Evolutionary conservation across 2,329 filamentous ascomycete species (phyloP), one percentile per base, ranked within the genome.

Genomic region (Ceratocystis harringtonii): DNA sequence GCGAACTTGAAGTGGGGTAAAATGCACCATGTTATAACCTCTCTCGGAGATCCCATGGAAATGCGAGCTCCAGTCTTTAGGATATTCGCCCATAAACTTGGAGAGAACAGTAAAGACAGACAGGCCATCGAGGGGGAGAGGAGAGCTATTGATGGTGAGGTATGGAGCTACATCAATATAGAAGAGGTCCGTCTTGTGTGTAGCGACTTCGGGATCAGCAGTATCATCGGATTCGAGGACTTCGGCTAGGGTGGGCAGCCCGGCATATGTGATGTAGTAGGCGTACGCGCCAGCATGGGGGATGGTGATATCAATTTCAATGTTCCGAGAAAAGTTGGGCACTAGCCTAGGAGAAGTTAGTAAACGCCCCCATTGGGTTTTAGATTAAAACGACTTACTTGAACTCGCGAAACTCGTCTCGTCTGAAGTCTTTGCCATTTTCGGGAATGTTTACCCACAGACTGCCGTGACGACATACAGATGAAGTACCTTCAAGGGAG

Each of bases 1-100:
- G 67, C 94, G 86, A 67, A 88, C 81, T 80, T 95, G 94, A 69
- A 99, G 79, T 8, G 94, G 94, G 1, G 94, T 96, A 75, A 99
- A 99, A 75, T 99, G 94, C 68, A 99, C 85, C 91, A 97, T 96
- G 77, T 99, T 99, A 80, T 99, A 99, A 58, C 92, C 92, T 68
- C 94, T 83, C 71, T 89, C 84, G 73, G 89, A 89, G 73, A 99
- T 96, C 32, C 94, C 92, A 66, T 83, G 81, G 66, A 99, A 78
- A 74, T 97, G 92, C 63, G 84, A 87, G 73, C 96, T 85, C 92
- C 92, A 99, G 71, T 96, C 89, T 17, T 80, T 80, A 0, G 92
- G 90, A 72, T 94, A 96, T 72, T 87, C 86, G 68, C 94, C 94
- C 90, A 99, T 95, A 77, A 96, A 96, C 76, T 99, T 99, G 73